phyloP scores from a whole-genome alignment of 108 stramenopile species.

The Skeletonema grethae region DNA sequence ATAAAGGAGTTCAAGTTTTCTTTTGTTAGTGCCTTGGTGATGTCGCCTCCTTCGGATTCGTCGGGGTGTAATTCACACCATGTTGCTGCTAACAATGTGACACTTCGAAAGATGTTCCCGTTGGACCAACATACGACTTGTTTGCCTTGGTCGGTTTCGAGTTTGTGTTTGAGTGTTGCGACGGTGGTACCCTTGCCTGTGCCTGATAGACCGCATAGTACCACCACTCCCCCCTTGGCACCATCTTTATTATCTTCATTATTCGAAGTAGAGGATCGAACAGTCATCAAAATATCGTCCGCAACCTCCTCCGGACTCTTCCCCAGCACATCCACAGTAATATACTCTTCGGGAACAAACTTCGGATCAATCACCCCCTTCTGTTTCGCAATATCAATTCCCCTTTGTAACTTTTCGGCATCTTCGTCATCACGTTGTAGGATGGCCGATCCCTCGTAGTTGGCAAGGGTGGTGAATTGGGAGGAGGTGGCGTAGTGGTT shows the following conservation, averaged over 20 bases:
- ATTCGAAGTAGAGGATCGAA: not conserved
- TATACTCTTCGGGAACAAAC: slow-evolving; percentile 77
- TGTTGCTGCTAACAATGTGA: slow-evolving; percentile 81
- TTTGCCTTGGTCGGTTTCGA: slow-evolving; percentile 58
- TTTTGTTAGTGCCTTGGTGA: slow-evolving; percentile 67
- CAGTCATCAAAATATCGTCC: slow-evolving; percentile 56
- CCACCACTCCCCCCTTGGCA: slow-evolving; percentile 67
- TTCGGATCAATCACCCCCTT: slow-evolving; percentile 85
- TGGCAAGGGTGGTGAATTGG: slow-evolving; percentile 50
- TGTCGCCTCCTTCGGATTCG: slow-evolving; percentile 50
- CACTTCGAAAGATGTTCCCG: slow-evolving; percentile 86
- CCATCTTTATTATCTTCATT: not conserved
- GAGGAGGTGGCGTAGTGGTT: slow-evolving; percentile 42
- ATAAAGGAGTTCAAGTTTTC: slow-evolving; percentile 76
- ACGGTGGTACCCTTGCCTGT: slow-evolving; percentile 93
- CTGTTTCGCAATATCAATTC: slow-evolving; percentile 80
- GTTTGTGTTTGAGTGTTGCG: slow-evolving; percentile 59
- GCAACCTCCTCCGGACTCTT: slow-evolving; percentile 80
- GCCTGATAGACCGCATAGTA: slow-evolving; percentile 81
- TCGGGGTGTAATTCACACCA: slow-evolving; percentile 79
- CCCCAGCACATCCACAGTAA: slow-evolving; percentile 80
- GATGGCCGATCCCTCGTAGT: slow-evolving; percentile 65
- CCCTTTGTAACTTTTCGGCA: slow-evolving; percentile 66
- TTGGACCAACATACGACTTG: slow-evolving; percentile 86
- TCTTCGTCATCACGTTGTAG: slow-evolving; percentile 79